Conservation (phyloP, 2,329 filamentous ascomycete genomes). For the Colletotrichum camelliae region DNA sequence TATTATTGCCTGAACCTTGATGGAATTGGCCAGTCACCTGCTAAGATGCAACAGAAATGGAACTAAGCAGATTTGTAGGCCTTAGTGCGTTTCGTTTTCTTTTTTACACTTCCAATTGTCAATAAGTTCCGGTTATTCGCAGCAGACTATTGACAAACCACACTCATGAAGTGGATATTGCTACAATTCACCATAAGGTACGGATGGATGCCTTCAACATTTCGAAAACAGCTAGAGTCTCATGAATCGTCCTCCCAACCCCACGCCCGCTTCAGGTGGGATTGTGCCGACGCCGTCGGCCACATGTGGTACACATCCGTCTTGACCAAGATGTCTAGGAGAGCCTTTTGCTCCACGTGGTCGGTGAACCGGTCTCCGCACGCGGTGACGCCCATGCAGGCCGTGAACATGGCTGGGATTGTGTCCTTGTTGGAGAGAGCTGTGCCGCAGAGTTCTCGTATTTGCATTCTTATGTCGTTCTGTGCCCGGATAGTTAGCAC, state of each 20-base stretch:
- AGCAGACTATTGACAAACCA: not conserved
- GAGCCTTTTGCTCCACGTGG: conserved; percentile 48
- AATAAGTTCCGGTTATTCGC: not conserved
- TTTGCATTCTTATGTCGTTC: conserved; percentile 48
- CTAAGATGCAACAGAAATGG: not conserved
- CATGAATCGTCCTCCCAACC: conserved; percentile 38
- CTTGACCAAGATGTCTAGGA: conserved; percentile 50
- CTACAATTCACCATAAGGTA: not conserved
- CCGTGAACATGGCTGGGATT: conserved; percentile 61
- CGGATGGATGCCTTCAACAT: not conserved
- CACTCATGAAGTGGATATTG: not conserved
- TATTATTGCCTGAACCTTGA: not conserved
- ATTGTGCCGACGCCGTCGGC: conserved; percentile 53
- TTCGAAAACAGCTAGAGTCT: not conserved
- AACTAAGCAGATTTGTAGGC: not conserved
- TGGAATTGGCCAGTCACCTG: not conserved
- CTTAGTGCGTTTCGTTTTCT: not conserved
- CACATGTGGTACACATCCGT: conserved; percentile 56
- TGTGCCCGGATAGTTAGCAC: conserved; percentile 25
- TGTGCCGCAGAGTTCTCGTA: conserved; percentile 63
- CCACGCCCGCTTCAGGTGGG: conserved; percentile 54
- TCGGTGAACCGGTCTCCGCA: conserved; percentile 55
- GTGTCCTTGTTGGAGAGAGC: conserved; percentile 60
- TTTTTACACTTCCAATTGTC: not conserved
- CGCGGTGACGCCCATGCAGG: conserved; percentile 57